A percentile compares a stretch with the other conserved stretches of the same genome.
phyloP scores from a whole-genome alignment of 176 grass and related monocot genomes.

The Raddia guianensis region DNA sequence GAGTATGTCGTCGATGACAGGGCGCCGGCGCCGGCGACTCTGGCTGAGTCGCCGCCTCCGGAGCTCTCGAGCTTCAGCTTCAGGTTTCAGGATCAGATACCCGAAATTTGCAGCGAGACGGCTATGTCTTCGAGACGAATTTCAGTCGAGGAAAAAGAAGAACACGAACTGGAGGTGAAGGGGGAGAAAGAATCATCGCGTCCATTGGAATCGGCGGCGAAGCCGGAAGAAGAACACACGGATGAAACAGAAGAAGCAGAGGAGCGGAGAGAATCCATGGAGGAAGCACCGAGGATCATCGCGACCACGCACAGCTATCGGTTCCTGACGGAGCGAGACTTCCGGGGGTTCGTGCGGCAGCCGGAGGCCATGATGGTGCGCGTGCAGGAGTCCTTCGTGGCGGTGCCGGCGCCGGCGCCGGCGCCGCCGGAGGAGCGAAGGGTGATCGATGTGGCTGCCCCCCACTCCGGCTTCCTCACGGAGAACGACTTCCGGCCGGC shows the following conservation, averaged over 20 bases:
- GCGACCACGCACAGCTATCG: conserved; percentile 60
- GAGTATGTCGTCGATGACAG: background rate
- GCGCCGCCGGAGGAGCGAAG: conserved; percentile 33
- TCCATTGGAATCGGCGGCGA: background rate
- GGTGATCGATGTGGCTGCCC: conserved; percentile 15
- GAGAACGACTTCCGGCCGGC: conserved; percentile 27
- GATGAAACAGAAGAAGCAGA: conserved; percentile 37
- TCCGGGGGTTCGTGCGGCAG: conserved; percentile 66
- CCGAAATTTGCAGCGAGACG: conserved; percentile 2
- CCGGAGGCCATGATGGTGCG: conserved; percentile 70
- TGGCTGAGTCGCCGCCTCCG: background rate
- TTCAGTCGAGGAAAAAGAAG: background rate
- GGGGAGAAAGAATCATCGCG: conserved; percentile 1
- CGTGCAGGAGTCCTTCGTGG: conserved; percentile 58
- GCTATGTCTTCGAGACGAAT: background rate
- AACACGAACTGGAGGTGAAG: background rate
- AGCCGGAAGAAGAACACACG: background rate
- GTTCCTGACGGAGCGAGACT: conserved; percentile 71
- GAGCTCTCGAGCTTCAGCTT: conserved; percentile 54
- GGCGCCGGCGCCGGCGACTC: background rate
- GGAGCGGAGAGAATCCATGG: background rate
- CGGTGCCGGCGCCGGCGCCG: conserved; percentile 13
- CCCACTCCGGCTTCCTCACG: conserved; percentile 20
- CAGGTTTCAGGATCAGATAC: conserved; percentile 69
- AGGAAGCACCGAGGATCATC: conserved; percentile 18